phyloP scores from a whole-genome alignment of 139 green algal species.

The Chlorella sp. region DNA sequence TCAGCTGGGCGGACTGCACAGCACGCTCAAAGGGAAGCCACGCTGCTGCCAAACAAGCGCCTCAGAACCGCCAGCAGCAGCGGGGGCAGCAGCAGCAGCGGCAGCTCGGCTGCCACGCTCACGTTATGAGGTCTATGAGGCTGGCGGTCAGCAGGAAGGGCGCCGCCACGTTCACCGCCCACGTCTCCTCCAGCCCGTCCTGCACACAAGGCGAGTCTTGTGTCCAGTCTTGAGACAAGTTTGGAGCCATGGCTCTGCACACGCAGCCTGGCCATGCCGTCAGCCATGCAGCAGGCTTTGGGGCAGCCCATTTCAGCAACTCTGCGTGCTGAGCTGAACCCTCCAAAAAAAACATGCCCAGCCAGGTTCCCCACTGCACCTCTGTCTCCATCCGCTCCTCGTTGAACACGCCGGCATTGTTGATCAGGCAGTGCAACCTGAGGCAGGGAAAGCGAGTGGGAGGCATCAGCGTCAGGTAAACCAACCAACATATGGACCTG shows the following conservation, averaged over 20 bases:
- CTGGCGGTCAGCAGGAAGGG: constrained; percentile 63
- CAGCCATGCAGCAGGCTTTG: too few relatives aligned
- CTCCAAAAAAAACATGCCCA: too few relatives aligned
- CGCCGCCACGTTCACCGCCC: constrained; percentile 74
- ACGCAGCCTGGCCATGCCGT: too few relatives aligned
- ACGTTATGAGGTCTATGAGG: constrained; percentile 44
- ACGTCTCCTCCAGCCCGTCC: constrained; percentile 74
- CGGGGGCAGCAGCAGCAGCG: not conserved
- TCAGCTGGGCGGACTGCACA: too few relatives aligned
- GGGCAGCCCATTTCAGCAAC: too few relatives aligned
- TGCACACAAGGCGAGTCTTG: too few relatives aligned
- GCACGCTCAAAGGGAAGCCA: not conserved
- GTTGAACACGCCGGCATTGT: constrained; percentile 72
- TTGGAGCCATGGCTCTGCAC: too few relatives aligned
- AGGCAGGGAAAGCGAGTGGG: too few relatives aligned
- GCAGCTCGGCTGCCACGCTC: not conserved
- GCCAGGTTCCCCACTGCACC: not conserved
- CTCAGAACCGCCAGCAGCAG: too few relatives aligned
- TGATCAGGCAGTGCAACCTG: constrained; percentile 52
- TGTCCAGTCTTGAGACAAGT: too few relatives aligned
- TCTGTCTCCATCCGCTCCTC: constrained; percentile 36
- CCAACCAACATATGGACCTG: too few relatives aligned
- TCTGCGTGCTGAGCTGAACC: too few relatives aligned
- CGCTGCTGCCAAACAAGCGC: not conserved
- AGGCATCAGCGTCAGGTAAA: not conserved